Evolutionary conservation across 148 eudicot genomes (phyloP).

Genomic region (Rhododendron henanense): DNA sequence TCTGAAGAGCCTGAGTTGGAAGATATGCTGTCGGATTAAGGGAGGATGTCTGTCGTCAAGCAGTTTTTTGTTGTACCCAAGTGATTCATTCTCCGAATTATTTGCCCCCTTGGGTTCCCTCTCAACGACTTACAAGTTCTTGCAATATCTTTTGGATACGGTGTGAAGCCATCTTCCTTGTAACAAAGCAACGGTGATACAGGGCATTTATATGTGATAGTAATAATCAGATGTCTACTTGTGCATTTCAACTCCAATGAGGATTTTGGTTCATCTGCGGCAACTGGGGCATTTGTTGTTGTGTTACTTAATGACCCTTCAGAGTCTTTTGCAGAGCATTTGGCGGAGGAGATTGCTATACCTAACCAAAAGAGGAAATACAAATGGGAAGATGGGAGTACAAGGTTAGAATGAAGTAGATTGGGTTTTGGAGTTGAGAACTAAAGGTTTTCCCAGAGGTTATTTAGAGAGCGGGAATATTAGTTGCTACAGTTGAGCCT

Average conservation of each 20-base stretch:
- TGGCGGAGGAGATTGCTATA: not conserved
- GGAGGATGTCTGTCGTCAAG: not conserved
- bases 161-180: not conserved
- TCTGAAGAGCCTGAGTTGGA: slow-evolving; percentile 87
- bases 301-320: not conserved
- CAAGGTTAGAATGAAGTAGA: not conserved
- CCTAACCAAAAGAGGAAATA: not conserved
- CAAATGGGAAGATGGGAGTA: not conserved
- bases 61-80: not conserved
- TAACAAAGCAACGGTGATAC: not conserved
- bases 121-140: slow-evolving; percentile 1
- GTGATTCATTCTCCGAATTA: not conserved
- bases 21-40: slow-evolving; percentile 76
- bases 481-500: not conserved
- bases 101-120: not conserved
- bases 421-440: not conserved
- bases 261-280: not conserved
- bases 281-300: not conserved
- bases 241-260: not conserved
- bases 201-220: not conserved
- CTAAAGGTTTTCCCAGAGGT: not conserved
- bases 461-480: not conserved
- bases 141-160: not conserved
- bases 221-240: not conserved
- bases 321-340: not conserved